Base-by-base conservation (phyloP, 192 early-diverging fungal species). In the Entomortierella lignicola region DNA sequence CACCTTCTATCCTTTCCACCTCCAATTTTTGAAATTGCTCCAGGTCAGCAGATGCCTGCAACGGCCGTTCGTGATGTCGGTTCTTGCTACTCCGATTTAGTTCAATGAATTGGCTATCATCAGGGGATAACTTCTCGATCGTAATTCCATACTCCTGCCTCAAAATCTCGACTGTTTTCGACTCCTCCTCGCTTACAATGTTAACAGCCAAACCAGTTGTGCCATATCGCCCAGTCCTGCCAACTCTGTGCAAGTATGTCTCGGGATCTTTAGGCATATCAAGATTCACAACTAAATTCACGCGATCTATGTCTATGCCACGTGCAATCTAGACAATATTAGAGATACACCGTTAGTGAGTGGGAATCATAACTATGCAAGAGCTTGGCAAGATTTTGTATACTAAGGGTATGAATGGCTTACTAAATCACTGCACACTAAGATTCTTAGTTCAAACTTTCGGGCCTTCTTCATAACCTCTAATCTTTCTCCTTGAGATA, bases 191-290 rank as follows among this genome's bases (percentile, higher is more conserved):
- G 39, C 80, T 77, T 10, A 83, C 71, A 51, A 83, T 71, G 63
- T 72, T 83, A 17, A 83, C 79, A 1, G 91, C 90, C 5, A 80
- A 51, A 30, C 94, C 94, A 25, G 85, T 81, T 2, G 89, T 82
- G 8, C 92, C 94, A 23, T 93, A 93, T 32, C 94, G 85, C 42
- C 92, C 94, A 26, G 93, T 93, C 17, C 94, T 82, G 4, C 94
- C 94, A 12, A 94, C 87, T 20, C 94, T 86, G 55, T 96, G 94
- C 12, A 93, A 77, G 60, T 95, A 96, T 71, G 86, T 86, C 69
- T 87, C 84, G 62, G 90, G 84, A 51, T 92, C 84, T 27, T 71
- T 83, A 8, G 94, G 92, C 44, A 91, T 84, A 57, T 96, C 94
- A 71, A 93, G 86, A 68, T 93, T 92, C 39, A 96, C 80, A 0